These are phyloP conservation scores for Coniella vitis DNA, from an alignment of 2,329 filamentous ascomycete species.

Conservation along the genomic window DNA sequence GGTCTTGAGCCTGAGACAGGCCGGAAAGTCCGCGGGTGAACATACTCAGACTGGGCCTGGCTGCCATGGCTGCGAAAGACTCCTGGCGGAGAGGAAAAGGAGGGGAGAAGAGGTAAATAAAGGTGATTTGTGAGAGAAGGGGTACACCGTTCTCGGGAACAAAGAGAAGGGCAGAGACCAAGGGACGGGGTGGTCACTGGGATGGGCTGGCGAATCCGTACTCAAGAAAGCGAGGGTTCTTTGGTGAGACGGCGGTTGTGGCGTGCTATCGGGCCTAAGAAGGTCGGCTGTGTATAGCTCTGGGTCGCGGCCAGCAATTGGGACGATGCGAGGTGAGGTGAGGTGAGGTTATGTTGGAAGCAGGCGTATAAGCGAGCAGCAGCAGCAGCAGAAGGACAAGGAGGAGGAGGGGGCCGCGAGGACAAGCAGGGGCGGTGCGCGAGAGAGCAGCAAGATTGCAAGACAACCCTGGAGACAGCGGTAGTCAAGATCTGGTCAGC, in stretches of 20 bases:
- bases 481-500: conserved; percentile 5
- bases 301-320: not conserved
- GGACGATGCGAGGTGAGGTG: not conserved
- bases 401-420: not conserved
- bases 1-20: conserved; percentile 51
- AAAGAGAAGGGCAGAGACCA: not conserved
- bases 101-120: not conserved
- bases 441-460: conserved; percentile 6
- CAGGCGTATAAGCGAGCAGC: too few relatives aligned
- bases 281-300: not conserved
- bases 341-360: not conserved
- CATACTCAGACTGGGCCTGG: conserved; percentile 42
- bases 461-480: not conserved
- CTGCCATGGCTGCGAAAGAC: conserved; percentile 40
- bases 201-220: conserved; percentile 2
- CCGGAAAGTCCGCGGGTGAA: conserved; percentile 58
- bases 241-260: conserved; percentile 2
- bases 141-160: too few relatives aligned
- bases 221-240: not conserved
- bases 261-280: not conserved
- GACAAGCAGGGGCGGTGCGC: not conserved
- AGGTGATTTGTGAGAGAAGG: not conserved
- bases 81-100: not conserved
- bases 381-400: not conserved
- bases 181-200: not conserved